Percentiles rank a stretch among this genome's conserved stretches.
These are phyloP conservation scores for Colletotrichum cordylinicola DNA, from an alignment of 2,329 filamentous ascomycete genomes.

Conservation along the genomic window DNA sequence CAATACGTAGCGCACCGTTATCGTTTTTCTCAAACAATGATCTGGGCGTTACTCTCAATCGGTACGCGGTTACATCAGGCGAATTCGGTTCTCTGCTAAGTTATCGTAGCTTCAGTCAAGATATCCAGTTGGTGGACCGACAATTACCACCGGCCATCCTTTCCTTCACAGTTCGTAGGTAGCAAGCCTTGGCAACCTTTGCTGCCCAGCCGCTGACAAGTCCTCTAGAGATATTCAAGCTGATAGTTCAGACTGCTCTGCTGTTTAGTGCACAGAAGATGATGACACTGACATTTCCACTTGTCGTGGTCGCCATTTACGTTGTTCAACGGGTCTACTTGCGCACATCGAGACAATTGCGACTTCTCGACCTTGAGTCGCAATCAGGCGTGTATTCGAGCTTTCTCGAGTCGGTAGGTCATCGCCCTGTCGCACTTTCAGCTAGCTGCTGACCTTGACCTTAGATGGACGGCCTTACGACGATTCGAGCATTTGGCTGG, in stretches of 20 bases:
- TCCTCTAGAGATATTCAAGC: slow-evolving; percentile 1
- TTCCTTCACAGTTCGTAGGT: background rate
- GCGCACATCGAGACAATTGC: slow-evolving; percentile 46
- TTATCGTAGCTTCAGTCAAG: slow-evolving; percentile 28
- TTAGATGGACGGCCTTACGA: slow-evolving; percentile 47
- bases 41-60: slow-evolving; percentile 22
- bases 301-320: slow-evolving; percentile 30
- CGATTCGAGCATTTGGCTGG: slow-evolving; percentile 63
- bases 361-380: slow-evolving; percentile 46
- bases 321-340: slow-evolving; percentile 43
- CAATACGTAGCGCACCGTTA: background rate
- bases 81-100: background rate
- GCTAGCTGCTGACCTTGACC: no score
- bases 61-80: background rate
- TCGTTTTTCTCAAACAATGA: slow-evolving; percentile 28
- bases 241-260: background rate
- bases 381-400: slow-evolving; percentile 45
- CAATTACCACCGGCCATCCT: background rate
- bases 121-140: slow-evolving; percentile 28
- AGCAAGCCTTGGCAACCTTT: background rate
- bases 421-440: no score
- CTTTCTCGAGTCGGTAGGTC: slow-evolving; percentile 45
- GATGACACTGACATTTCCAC: slow-evolving; percentile 30
- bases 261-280: slow-evolving; percentile 8
- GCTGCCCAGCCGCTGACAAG: background rate